Evolutionary conservation across 768 basidiomycete species (phyloP).

Genomic region (Cystofilobasidium ferigula): DNA sequence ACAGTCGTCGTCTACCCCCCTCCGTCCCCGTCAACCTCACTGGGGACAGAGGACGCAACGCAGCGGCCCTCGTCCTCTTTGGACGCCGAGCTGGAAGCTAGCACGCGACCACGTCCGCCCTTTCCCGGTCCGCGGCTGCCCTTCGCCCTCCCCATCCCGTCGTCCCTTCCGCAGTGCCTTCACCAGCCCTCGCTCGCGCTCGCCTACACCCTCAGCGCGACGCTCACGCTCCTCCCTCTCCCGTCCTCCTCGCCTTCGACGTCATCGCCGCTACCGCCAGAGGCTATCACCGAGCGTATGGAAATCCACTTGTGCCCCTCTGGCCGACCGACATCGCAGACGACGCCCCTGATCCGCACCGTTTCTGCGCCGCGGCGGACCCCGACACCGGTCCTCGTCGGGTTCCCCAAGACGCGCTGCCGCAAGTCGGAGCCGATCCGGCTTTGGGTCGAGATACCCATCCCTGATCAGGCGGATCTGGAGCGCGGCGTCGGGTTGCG

Average conservation of each 20-base stretch:
- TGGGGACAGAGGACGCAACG: neutral
- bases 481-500: constrained; percentile 8
- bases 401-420: constrained; percentile 11
- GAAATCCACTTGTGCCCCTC: constrained; percentile 23
- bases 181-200: constrained; percentile 15
- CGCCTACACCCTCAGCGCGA: constrained; percentile 10
- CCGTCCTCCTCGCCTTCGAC: neutral
- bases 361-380: neutral
- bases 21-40: neutral
- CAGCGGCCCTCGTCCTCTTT: neutral
- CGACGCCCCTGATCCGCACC: neutral
- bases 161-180: constrained; percentile 19
- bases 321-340: neutral
- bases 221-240: neutral
- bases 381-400: constrained; percentile 17
- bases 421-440: constrained; percentile 10
- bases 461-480: constrained; percentile 2
- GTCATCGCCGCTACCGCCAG: neutral
- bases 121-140: neutral
- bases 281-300: constrained; percentile 12
- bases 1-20: neutral
- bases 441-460: constrained; percentile 23
- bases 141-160: constrained; percentile 14
- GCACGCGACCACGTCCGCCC: neutral
- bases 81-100: neutral